Evolutionary conservation across 2,329 filamentous ascomycete species (phyloP).

Genomic region (Pseudogymnoascus sp.): DNA sequence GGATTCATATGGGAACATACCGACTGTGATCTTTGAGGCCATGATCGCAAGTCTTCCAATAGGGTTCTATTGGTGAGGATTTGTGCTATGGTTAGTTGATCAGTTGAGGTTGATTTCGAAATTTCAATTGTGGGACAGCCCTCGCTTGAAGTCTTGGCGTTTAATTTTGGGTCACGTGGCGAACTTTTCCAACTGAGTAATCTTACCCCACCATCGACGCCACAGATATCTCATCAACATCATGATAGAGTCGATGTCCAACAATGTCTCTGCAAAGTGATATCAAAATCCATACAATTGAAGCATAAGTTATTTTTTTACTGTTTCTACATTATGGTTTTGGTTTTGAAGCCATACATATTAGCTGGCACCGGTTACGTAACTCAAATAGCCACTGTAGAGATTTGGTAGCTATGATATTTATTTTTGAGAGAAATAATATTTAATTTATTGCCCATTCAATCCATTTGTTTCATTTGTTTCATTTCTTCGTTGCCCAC

Average conservation of each 20-base stretch:
- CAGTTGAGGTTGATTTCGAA: conserved; percentile 1
- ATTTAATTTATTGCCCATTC: neutral
- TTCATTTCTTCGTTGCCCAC: neutral
- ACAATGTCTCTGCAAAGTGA: neutral
- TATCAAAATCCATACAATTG: neutral
- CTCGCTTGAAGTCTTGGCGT: conserved; percentile 6
- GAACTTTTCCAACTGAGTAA: neutral
- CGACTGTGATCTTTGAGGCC: conserved; percentile 74
- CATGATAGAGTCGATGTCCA: neutral
- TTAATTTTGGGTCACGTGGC: neutral
- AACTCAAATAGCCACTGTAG: neutral
- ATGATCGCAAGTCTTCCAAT: conserved; percentile 82
- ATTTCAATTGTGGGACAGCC: conserved; percentile 7
- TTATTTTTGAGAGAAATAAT: neutral
- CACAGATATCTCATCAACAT: neutral
- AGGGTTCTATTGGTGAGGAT: conserved; percentile 66
- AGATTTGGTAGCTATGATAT: neutral
- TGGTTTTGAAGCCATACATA: neutral
- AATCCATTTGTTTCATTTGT: neutral
- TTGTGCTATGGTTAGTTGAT: conserved; percentile 26
- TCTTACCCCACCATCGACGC: neutral
- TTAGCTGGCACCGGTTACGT: neutral
- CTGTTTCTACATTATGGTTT: neutral
- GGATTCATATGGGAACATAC: conserved; percentile 32
- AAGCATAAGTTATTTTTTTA: neutral